Percentiles rank a stretch among this genome's conserved stretches.
phyloP scores from a whole-genome alignment of 352 stramenopile species.

The Phytophthora kernoviae region DNA sequence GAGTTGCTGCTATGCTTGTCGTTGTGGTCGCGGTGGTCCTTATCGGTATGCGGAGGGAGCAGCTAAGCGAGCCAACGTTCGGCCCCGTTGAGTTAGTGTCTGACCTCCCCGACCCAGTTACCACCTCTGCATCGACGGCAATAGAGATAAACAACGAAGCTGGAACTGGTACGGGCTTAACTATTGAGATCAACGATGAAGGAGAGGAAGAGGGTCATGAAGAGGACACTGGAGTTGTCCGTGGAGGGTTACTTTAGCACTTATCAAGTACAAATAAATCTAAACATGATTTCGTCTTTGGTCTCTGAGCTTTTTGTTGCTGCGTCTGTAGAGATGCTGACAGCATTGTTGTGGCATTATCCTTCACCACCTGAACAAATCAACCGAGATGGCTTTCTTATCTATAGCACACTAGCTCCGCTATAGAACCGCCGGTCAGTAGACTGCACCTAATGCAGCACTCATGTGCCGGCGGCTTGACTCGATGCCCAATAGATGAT shows the following conservation, averaged over 20 bases:
- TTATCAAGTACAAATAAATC: slow-evolving; percentile 14
- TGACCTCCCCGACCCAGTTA: slow-evolving; percentile 36
- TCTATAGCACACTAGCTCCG: slow-evolving; percentile 11
- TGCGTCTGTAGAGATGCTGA: neutral
- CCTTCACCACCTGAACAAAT: slow-evolving; percentile 20
- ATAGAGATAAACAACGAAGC: neutral
- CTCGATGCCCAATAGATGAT: slow-evolving; percentile 3
- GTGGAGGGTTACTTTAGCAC: slow-evolving; percentile 7
- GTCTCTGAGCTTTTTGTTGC: neutral
- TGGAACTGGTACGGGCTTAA: neutral
- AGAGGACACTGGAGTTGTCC: slow-evolving; percentile 1
- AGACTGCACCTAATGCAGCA: neutral
- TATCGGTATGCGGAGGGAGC: slow-evolving; percentile 29
- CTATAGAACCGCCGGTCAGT: slow-evolving; percentile 2
- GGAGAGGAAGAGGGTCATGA: slow-evolving; percentile 21
- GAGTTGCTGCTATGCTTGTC: slow-evolving; percentile 15
- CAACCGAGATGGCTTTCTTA: slow-evolving; percentile 7
- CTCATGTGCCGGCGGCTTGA: neutral
- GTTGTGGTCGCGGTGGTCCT: slow-evolving; percentile 25
- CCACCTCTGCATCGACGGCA: slow-evolving; percentile 5
- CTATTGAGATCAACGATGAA: slow-evolving; percentile 9
- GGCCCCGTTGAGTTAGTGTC: slow-evolving; percentile 32
- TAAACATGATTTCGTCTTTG: neutral
- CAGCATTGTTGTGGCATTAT: neutral
- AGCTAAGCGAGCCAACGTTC: slow-evolving; percentile 35